Evolutionary conservation across 2,329 filamentous ascomycete genomes (phyloP).

Genomic region (Teratosphaeria destructans): DNA sequence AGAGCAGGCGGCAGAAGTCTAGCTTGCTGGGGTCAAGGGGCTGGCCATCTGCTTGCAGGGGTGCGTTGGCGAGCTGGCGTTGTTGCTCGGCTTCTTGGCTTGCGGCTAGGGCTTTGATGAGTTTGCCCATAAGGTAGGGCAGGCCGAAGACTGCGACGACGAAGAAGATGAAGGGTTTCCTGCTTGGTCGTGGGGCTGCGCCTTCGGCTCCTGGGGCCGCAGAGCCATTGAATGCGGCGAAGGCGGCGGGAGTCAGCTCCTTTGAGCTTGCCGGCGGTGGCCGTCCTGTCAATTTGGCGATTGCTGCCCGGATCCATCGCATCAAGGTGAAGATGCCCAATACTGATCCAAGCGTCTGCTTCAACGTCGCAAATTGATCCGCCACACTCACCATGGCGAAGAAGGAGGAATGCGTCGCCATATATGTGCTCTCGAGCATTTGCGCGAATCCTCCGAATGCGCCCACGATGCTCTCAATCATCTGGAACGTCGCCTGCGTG

Average conservation of each 20-base stretch:
- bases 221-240: constrained; percentile 71
- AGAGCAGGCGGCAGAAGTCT: constrained; percentile 90
- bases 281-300: constrained; percentile 86
- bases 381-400: constrained; percentile 98
- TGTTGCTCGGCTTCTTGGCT: constrained; percentile 76
- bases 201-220: constrained; percentile 32
- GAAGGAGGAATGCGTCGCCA: constrained; percentile 98
- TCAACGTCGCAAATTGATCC: constrained; percentile 88
- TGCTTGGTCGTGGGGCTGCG: constrained; percentile 61
- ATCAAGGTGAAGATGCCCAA: constrained; percentile 92
- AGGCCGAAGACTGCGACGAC: constrained; percentile 87
- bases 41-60: constrained; percentile 34
- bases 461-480: constrained; percentile 93
- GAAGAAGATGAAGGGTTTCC: constrained; percentile 95
- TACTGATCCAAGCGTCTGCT: constrained; percentile 85
- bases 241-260: constrained; percentile 79
- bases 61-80: constrained; percentile 43
- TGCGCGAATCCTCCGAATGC: constrained; percentile 96
- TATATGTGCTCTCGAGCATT: constrained; percentile 99
- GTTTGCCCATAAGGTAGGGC: constrained; percentile 93
- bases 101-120: constrained; percentile 74
- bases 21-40: constrained; percentile 78
- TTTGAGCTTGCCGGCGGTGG: constrained; percentile 80
- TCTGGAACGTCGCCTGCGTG: constrained; percentile 93
- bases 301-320: constrained; percentile 82